These are phyloP conservation scores for Diplodia scrobiculata DNA, from an alignment of 2,329 filamentous ascomycete genomes.

Conservation along the genomic window DNA sequence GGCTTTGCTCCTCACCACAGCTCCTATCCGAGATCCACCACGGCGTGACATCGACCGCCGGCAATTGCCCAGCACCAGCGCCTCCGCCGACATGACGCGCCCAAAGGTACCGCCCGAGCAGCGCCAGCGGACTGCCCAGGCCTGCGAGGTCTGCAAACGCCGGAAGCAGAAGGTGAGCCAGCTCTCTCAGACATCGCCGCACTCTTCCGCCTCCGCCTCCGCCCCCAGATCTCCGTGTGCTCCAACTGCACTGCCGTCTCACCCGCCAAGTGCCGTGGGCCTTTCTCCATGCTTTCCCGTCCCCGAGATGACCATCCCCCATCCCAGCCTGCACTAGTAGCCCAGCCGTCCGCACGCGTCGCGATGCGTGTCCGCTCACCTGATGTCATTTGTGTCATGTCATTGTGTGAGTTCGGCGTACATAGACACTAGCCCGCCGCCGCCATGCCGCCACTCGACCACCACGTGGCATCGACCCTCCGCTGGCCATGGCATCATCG, in stretches of 20 bases:
- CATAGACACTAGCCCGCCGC: not conserved
- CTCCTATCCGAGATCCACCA: slow-evolving; percentile 26
- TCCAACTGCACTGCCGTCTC: slow-evolving; percentile 2
- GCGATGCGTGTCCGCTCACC: not conserved
- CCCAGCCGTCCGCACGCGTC: not conserved
- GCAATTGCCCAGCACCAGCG: slow-evolving; percentile 18
- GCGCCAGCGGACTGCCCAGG: slow-evolving; percentile 64
- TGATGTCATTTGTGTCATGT: slow-evolving; percentile 7
- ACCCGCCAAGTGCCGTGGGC: slow-evolving; percentile 4
- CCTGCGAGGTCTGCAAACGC: slow-evolving; percentile 66
- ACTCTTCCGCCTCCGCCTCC: slow-evolving; percentile 10
- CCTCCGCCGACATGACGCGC: slow-evolving; percentile 51
- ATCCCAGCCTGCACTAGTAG: not conserved
- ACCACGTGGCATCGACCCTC: slow-evolving; percentile 6
- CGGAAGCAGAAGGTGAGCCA: slow-evolving; percentile 65
- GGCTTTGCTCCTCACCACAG: not conserved
- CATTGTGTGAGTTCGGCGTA: slow-evolving; percentile 3
- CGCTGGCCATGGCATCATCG: not conserved
- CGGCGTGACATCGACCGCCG: slow-evolving; percentile 22
- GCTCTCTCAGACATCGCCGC: not conserved
- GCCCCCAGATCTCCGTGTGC: not conserved
- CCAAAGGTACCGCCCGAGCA: slow-evolving; percentile 61
- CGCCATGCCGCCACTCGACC: not conserved
- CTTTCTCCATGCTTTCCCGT: not conserved
- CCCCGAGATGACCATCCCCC: not conserved